Conservation (phyloP, 164 flowering plant genomes). For the Hamamelis virginiana region DNA sequence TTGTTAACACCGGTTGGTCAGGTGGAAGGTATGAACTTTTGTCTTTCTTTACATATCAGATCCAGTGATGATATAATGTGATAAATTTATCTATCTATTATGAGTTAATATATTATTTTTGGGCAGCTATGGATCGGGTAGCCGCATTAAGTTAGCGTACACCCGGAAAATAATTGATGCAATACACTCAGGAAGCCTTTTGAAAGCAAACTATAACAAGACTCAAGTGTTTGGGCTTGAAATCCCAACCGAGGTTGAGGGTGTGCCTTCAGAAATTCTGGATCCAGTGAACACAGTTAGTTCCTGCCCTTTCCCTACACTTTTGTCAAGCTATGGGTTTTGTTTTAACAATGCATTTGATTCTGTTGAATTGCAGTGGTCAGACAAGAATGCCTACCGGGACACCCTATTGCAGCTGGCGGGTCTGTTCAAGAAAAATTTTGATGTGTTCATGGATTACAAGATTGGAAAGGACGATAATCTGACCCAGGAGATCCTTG, state of each 20-base stretch:
- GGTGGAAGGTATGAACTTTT: slow-evolving; percentile 24
- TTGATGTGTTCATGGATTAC: slow-evolving; percentile 65
- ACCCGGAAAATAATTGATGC: slow-evolving; percentile 94
- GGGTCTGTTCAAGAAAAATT: slow-evolving; percentile 86
- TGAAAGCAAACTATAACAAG: slow-evolving; percentile 61
- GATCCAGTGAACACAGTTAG: slow-evolving; percentile 85
- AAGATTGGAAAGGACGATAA: slow-evolving; percentile 75
- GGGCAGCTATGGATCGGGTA: slow-evolving; percentile 84
- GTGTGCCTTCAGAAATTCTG: slow-evolving; percentile 86
- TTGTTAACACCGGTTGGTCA: slow-evolving; percentile 99
- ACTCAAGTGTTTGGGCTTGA: slow-evolving; percentile 87
- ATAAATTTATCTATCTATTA: too few relatives aligned
- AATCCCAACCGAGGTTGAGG: slow-evolving; percentile 80
- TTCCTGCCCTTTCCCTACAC: not conserved
- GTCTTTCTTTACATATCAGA: too few relatives aligned
- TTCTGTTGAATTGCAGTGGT: slow-evolving; percentile 55
- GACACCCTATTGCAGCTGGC: slow-evolving; percentile 78
- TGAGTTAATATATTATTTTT: not conserved
- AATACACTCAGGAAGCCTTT: slow-evolving; percentile 84
- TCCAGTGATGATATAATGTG: too few relatives aligned
- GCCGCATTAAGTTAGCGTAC: slow-evolving; percentile 74
- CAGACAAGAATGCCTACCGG: slow-evolving; percentile 71
- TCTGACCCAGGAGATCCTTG: slow-evolving; percentile 77
- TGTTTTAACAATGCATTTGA: not conserved
- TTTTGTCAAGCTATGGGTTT: not conserved